Percentiles rank a stretch among this genome's conserved stretches.
Evolutionary conservation across 305 asterid genomes (phyloP).

Genomic region (Solanum chacoense): DNA sequence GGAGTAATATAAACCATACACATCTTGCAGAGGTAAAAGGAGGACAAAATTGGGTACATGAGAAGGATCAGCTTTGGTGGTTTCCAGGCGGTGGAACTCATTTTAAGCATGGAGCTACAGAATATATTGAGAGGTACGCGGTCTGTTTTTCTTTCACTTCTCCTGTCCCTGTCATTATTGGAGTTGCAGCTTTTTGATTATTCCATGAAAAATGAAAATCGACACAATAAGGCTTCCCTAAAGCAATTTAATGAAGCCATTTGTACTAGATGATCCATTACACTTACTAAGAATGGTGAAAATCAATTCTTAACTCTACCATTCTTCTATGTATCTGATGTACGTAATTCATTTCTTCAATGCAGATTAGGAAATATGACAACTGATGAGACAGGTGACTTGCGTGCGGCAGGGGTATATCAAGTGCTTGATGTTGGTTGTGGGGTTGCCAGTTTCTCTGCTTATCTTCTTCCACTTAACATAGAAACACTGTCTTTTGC

Average conservation of each 20-base stretch:
- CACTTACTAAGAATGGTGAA: not conserved
- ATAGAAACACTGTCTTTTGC: conserved; percentile 93
- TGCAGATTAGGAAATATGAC: conserved; percentile 93
- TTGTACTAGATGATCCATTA: not conserved
- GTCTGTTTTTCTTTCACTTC: not conserved
- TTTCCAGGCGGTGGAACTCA: conserved; percentile 99
- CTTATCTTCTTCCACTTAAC: conserved; percentile 71
- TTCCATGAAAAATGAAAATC: not conserved
- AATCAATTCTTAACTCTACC: not conserved
- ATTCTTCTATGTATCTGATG: not conserved
- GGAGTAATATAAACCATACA: conserved; percentile 86
- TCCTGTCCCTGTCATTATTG: not conserved
- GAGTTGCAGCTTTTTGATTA: not conserved
- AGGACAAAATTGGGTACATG: conserved; percentile 97
- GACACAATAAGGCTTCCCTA: not conserved
- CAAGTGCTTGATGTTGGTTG: conserved; percentile 95
- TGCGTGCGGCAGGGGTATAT: conserved; percentile 60
- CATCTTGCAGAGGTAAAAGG: conserved; percentile 91
- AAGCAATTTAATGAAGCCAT: not conserved
- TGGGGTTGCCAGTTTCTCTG: conserved; percentile 98
- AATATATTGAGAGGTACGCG: conserved; percentile 76
- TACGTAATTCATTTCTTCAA: not conserved
- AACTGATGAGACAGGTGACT: conserved; percentile 62
- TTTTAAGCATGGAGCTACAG: conserved; percentile 93
- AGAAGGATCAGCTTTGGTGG: conserved; percentile 74